Conservation (phyloP, 805 yeast species). For the Metschnikowia colocasiae region DNA sequence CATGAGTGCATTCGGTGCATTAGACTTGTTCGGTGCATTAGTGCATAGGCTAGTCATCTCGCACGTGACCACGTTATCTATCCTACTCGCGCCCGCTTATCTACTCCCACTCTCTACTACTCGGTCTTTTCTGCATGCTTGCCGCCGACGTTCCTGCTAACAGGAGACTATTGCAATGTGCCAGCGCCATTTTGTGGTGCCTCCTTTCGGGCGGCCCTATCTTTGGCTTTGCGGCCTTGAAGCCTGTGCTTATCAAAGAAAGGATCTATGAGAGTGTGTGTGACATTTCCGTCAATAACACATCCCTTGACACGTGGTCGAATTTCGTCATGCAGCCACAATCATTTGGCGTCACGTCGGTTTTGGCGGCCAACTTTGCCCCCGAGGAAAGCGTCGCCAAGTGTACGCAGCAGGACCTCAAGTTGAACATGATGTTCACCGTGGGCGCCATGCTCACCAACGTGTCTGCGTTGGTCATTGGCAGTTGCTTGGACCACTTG, state of each 20-base stretch:
- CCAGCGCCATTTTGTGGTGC: slow-evolving; percentile 53
- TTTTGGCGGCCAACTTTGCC: slow-evolving; percentile 8
- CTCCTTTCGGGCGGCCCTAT: slow-evolving; percentile 55
- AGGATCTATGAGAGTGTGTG: slow-evolving; percentile 45
- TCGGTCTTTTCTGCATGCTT: slow-evolving; percentile 8
- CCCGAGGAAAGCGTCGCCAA: slow-evolving; percentile 32
- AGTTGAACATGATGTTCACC: slow-evolving; percentile 56
- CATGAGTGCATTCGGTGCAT: too few species aligned
- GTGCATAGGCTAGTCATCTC: too few species aligned
- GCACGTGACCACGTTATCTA: neutral
- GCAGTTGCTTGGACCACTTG: slow-evolving; percentile 44
- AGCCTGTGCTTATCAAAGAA: slow-evolving; percentile 49
- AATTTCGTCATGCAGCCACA: slow-evolving; percentile 13
- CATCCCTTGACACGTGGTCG: slow-evolving; percentile 11
- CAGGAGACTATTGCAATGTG: slow-evolving; percentile 34
- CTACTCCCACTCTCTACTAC: neutral
- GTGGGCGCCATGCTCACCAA: slow-evolving; percentile 56
- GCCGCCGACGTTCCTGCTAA: slow-evolving; percentile 13
- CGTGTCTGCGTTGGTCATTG: slow-evolving; percentile 50
- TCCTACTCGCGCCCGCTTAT: neutral
- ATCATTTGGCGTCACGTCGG: slow-evolving; percentile 8
- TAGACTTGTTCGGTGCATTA: too few species aligned
- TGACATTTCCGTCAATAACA: slow-evolving; percentile 19
- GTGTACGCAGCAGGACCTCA: slow-evolving; percentile 52
- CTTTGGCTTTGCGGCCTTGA: slow-evolving; percentile 58